Evolutionary conservation across 306 rosid genomes (phyloP).

Genomic region (peach (Prunus persica)): Prunus_persica_NCBIv2 NC_034009.1:5055501-5056000

Average conservation of each 20-base stretch:
- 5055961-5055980: slow-evolving; percentile 28
- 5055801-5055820: not conserved
- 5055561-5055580: not conserved
- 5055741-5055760: not conserved
- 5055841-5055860: not conserved
- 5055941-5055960: not conserved
- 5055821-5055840: not conserved
- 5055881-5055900: not conserved
- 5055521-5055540: not conserved
- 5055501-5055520: not conserved
- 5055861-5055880: not conserved
- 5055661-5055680: not conserved
- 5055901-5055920: not conserved
- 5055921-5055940: not conserved
- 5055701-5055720: slow-evolving; percentile 1
- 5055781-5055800: not conserved
- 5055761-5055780: not conserved
- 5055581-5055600: not conserved
- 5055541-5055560: not conserved
- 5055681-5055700: not conserved
- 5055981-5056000: slow-evolving; percentile 50
- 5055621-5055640: not conserved
- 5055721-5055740: slow-evolving; percentile 1
- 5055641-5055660: not conserved
- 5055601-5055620: slow-evolving; percentile 6